Conservation (phyloP, 441 rosid species). For the Bruguiera hainesii region DNA sequence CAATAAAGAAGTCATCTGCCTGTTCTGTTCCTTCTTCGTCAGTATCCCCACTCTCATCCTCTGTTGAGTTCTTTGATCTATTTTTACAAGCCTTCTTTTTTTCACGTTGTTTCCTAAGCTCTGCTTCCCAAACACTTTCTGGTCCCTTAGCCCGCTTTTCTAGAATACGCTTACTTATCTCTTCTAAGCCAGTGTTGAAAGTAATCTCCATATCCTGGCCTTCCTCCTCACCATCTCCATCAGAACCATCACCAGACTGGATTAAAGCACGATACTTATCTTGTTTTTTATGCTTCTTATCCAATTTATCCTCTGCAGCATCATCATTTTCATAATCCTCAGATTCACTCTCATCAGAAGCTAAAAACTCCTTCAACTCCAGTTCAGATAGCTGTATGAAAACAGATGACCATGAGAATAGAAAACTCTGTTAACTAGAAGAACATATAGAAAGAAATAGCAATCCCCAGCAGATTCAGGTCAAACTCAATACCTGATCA, state of each 20-base stretch:
- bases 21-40: slow-evolving; percentile 44
- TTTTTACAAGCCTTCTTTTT: slow-evolving; percentile 65
- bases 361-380: slow-evolving; percentile 81
- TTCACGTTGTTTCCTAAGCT: slow-evolving; percentile 57
- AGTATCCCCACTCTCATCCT: slow-evolving; percentile 46
- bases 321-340: slow-evolving; percentile 44
- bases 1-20: slow-evolving; percentile 66
- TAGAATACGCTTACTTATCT: slow-evolving; percentile 65
- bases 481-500: slow-evolving; percentile 56
- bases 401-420: slow-evolving; percentile 5
- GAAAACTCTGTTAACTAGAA: too few species aligned
- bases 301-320: slow-evolving; percentile 27
- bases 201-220: slow-evolving; percentile 88
- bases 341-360: slow-evolving; percentile 78
- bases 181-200: slow-evolving; percentile 89
- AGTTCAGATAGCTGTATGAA: slow-evolving; percentile 61
- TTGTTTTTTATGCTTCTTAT: slow-evolving; percentile 42
- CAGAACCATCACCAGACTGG: slow-evolving; percentile 62
- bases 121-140: slow-evolving; percentile 75
- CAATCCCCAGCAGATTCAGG: background rate
- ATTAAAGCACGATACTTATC: slow-evolving; percentile 65
- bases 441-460: too few species aligned
- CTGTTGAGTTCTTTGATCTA: slow-evolving; percentile 48
- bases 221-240: slow-evolving; percentile 53
- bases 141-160: slow-evolving; percentile 68